phyloP scores from a whole-genome alignment of 2,329 filamentous ascomycete species.

The Juglanconis oblonga region DNA sequence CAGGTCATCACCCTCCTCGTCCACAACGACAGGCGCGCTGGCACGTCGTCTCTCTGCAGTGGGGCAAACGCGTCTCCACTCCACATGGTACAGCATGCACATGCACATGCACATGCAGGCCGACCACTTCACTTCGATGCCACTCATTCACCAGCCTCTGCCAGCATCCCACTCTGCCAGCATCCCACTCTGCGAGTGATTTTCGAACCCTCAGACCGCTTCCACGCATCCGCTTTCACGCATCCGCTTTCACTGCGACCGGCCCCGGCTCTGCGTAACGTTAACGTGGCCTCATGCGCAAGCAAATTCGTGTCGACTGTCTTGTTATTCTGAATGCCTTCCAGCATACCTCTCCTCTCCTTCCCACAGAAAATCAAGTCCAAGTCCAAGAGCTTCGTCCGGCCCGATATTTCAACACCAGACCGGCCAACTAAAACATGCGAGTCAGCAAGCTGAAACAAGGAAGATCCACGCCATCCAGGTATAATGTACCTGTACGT shows the following conservation, averaged over 20 bases:
- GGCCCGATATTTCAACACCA: slow-evolving; percentile 1
- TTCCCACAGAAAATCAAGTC: neutral
- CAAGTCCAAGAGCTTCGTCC: neutral
- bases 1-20: neutral
- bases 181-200: too few species aligned
- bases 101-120: neutral
- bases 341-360: neutral
- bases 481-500: slow-evolving; percentile 8
- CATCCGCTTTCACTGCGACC: neutral
- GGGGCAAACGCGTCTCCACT: neutral
- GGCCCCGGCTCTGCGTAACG: neutral
- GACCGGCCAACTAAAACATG: slow-evolving; percentile 7
- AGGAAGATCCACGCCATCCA: slow-evolving; percentile 17
- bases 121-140: neutral
- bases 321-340: neutral
- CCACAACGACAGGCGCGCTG: neutral
- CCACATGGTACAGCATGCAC: neutral
- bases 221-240: neutral
- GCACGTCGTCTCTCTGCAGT: neutral
- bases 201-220: neutral
- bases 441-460: slow-evolving; percentile 21
- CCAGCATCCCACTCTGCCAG: too few species aligned
- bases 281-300: neutral
- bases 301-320: neutral
- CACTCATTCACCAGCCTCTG: neutral